Conservation (phyloP, 2,329 filamentous ascomycete species). For the Ascosphaera aggregata region DNA sequence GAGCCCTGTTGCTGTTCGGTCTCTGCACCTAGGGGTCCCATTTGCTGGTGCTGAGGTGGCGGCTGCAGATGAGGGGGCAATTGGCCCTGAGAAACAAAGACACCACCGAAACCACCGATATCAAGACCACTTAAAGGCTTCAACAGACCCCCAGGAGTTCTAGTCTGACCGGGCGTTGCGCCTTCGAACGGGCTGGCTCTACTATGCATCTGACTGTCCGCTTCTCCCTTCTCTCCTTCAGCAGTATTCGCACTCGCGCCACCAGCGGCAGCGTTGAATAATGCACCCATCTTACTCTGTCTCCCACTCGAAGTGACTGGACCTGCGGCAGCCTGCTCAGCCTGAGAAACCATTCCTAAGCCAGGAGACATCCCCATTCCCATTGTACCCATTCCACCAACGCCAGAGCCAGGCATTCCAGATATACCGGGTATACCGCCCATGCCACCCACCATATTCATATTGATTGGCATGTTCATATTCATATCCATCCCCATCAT, state of each 20-base stretch:
- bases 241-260: constrained; percentile 89
- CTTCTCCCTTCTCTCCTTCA: constrained; percentile 27
- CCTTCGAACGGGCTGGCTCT: constrained; percentile 37
- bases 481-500: neutral
- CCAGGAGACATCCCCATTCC: neutral
- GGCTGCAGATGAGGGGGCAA: neutral
- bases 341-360: neutral
- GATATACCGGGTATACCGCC: neutral
- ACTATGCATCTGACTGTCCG: constrained; percentile 33
- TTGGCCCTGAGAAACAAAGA: constrained; percentile 11
- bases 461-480: neutral
- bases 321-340: neutral
- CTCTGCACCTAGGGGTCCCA: neutral
- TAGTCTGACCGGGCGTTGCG: constrained; percentile 14
- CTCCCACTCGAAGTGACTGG: constrained; percentile 24
- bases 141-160: constrained; percentile 41
- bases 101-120: constrained; percentile 1
- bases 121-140: constrained; percentile 11
- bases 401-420: constrained; percentile 29
- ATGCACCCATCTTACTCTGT: constrained; percentile 58
- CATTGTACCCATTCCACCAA: constrained; percentile 26
- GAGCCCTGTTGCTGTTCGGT: neutral
- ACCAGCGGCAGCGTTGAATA: constrained; percentile 47
- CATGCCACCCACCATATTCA: neutral
- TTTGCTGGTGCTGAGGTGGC: neutral